phyloP scores from a whole-genome alignment of 1,284 basidiomycete genomes.

The Fistulinella cinereoalba region DNA sequence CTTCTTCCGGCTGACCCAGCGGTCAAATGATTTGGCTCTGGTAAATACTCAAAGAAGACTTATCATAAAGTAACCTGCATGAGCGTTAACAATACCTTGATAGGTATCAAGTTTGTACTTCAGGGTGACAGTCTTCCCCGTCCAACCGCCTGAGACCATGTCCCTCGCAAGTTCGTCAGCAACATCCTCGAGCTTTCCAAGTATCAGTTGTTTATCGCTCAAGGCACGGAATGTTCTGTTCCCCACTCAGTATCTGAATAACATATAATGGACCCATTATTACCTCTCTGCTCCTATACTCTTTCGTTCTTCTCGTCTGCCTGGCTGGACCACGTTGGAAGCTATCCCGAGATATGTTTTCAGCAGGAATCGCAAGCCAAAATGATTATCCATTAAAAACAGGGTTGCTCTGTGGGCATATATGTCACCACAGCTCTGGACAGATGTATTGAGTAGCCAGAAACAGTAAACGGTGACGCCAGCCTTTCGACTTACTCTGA shows the following conservation, averaged over 20 bases:
- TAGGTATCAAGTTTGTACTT: slow-evolving; percentile 82
- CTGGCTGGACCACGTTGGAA: slow-evolving; percentile 75
- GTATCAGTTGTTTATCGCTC: slow-evolving; percentile 60
- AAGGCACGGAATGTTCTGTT: slow-evolving; percentile 74
- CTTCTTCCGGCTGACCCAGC: slow-evolving; percentile 69
- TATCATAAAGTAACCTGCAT: slow-evolving; percentile 2
- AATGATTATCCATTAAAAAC: slow-evolving; percentile 81
- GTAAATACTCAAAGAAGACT: slow-evolving; percentile 60
- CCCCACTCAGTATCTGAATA: not conserved
- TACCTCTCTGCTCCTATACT: slow-evolving; percentile 89
- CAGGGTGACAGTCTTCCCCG: slow-evolving; percentile 72
- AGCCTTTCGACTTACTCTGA: slow-evolving; percentile 55
- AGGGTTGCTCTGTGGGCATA: slow-evolving; percentile 69
- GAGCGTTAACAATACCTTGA: slow-evolving; percentile 55
- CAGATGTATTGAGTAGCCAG: slow-evolving; percentile 1
- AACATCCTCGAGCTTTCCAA: slow-evolving; percentile 74
- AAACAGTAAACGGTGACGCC: not conserved
- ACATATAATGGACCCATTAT: slow-evolving; percentile 1
- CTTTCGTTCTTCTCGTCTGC: slow-evolving; percentile 77
- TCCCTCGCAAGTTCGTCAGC: slow-evolving; percentile 79
- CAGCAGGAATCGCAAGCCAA: slow-evolving; percentile 72
- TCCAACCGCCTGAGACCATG: slow-evolving; percentile 68
- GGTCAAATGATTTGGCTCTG: slow-evolving; percentile 73
- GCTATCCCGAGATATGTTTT: slow-evolving; percentile 81
- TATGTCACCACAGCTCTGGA: slow-evolving; percentile 84